Base-by-base conservation (phyloP, 257 asterid species). In the Solanum tacnaense region DNA sequence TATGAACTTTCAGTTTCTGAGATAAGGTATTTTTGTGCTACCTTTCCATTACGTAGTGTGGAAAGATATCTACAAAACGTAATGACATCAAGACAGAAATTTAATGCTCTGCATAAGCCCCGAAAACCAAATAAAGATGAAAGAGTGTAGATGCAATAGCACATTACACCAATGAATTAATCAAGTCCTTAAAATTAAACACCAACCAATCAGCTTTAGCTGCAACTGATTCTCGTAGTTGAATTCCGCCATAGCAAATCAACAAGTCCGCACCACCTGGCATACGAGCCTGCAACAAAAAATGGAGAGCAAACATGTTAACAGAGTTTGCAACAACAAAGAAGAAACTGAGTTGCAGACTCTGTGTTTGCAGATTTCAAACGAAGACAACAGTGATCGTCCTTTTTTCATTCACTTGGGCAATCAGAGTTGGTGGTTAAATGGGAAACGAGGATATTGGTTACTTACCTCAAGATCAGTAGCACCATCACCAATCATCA, bases 401-500 rank as follows among this genome's bases (percentile, higher is more conserved):
- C n/a, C 1, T 23, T 78, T 38, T 13, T 13, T 27, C 34, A 3
- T 39, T 46, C 62, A 15, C 27, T 25, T 41, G 23, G 0, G 36
- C 12, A 21, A 39, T 39, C 3, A 10, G 35, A 76, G 58, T 38
- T 23, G 60, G 60, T 36, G 83, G 83, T 78, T 41, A 39, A 38
- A n/a, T 0, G 12, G 23, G 35, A 3, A 34, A 74, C 25, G 3
- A 34, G 18, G 76, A 35, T 16, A 25, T 7, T 32, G 25, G 49
- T 87, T 78, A 88, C 91, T 93, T 38, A 97, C 99, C 96, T 97
- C 98, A 65, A 95, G 97, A 93, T 97, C 98, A 76, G 99, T 96
- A 81, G 98, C 99, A 49, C 99, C 99, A 90, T 97, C 99, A 74
- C 99, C 99, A 89, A 97, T 93, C 98, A 97, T 97, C 91, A 96